Conservation (phyloP, 2,329 filamentous ascomycete species). For the Acephala macrosclerotiorum region DNA sequence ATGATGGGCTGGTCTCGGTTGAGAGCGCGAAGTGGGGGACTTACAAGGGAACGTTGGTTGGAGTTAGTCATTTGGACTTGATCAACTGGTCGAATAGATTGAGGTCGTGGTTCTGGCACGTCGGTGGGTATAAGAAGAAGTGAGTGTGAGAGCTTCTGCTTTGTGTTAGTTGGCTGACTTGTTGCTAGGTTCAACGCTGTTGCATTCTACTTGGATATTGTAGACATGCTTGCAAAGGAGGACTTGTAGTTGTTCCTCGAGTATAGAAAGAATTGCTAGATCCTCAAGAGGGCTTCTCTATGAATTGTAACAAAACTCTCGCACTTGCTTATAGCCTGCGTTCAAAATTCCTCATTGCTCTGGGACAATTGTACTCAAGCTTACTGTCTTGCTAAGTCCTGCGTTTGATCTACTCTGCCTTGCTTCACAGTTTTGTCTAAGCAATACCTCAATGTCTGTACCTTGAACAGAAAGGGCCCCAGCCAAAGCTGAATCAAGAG, state of each 20-base stretch:
- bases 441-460: neutral
- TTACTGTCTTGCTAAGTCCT: neutral
- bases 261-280: neutral
- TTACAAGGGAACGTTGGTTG: slow-evolving; percentile 69
- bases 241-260: slow-evolving; percentile 45
- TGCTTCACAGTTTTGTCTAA: no score
- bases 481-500: neutral
- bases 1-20: slow-evolving; percentile 74
- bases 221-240: slow-evolving; percentile 76
- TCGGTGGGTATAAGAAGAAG: slow-evolving; percentile 59
- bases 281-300: neutral
- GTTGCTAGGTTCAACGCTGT: slow-evolving; percentile 66
- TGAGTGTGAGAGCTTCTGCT: slow-evolving; percentile 46
- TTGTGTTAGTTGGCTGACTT: slow-evolving; percentile 24
- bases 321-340: neutral
- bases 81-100: slow-evolving; percentile 74
- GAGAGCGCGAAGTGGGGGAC: slow-evolving; percentile 66
- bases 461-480: no score
- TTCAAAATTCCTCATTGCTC: neutral
- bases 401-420: neutral
- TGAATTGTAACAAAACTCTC: neutral
- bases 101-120: slow-evolving; percentile 60
- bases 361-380: neutral
- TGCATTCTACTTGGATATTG: slow-evolving; percentile 71
- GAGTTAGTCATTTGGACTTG: slow-evolving; percentile 68